Evolutionary conservation across 129 eudicot species (phyloP).

Genomic region (Pseudognaphalium luteoalbum): DNA sequence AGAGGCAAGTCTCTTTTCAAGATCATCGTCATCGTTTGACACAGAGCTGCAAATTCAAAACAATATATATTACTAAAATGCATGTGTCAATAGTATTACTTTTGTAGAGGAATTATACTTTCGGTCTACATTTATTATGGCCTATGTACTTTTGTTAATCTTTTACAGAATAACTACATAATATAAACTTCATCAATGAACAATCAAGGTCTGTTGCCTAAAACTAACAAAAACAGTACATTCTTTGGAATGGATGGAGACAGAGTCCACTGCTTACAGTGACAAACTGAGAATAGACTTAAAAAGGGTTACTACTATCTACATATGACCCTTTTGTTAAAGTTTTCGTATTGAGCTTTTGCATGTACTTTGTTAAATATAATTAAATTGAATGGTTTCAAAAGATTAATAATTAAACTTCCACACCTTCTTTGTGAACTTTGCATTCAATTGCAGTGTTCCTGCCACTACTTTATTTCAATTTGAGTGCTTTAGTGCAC

Average conservation of each 20-base stretch:
- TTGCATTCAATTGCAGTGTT: neutral
- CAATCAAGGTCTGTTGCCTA: too few relatives aligned
- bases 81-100: neutral
- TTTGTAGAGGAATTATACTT: too few relatives aligned
- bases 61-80: neutral
- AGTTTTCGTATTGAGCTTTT: too few relatives aligned
- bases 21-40: conserved; percentile 77
- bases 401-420: neutral
- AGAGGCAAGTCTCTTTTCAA: conserved; percentile 88
- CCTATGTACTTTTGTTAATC: neutral
- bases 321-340: neutral
- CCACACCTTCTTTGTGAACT: neutral
- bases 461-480: neutral
- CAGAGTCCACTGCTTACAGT: neutral
- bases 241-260: neutral
- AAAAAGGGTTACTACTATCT: neutral
- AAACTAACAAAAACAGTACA: too few relatives aligned
- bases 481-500: neutral
- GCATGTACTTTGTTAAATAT: too few relatives aligned
- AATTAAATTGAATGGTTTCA: neutral
- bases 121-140: neutral
- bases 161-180: neutral
- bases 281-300: neutral
- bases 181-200: neutral
- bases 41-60: conserved; percentile 43